Base-by-base conservation (phyloP, 805 yeast species). In the Spathaspora sp. region DNA sequence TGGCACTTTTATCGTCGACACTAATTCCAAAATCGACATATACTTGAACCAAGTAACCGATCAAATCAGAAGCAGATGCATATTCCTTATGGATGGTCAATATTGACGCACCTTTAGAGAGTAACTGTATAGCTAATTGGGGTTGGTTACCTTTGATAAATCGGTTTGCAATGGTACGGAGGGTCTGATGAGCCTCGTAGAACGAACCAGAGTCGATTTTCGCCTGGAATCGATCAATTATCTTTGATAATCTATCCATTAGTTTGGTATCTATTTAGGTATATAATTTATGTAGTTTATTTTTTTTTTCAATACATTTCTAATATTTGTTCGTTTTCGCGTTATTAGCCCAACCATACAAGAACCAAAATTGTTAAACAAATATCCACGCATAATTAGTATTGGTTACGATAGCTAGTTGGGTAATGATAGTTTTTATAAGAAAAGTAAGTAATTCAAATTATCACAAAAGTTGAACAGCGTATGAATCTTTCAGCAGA, bases 181-280 rank as follows among this genome's bases (percentile, higher is more conserved):
- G 77, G 0, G 97, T 92, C 68, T 94, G 98, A 66, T 93, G 97
- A 0, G 98, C 98, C 65, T 94, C 99, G 65, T 93, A 93, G 70
- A 78, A 90, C 50, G 91, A 87, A 2, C 89, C 89, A 47, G 78
- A 78, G 48, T 78, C 80, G 56, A 93, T 86, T 60, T 87, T 85
- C 44, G 75, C 78, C 61, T 84, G 81, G 70, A 86, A 87, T 57
- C 94, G 73, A 19, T 77, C 81, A 44, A 86, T 67, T 1, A 90
- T 85, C 59, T 80, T 78, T 49, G 78, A 75, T 20, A 86, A 67
- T 61, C 83, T 85, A 50, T 62, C 64, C 17, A 60, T 55, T 61
- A 59, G 56, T 44, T 35, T 12, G 16, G n/a, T n/a, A n/a, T n/a
- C n/a, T 46, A 18, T 23, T 16, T 23, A 23, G 48, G 18, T 10